Evolutionary conservation across 2,329 filamentous ascomycete species (phyloP).

Genomic region (Arachnomyces sp.): DNA sequence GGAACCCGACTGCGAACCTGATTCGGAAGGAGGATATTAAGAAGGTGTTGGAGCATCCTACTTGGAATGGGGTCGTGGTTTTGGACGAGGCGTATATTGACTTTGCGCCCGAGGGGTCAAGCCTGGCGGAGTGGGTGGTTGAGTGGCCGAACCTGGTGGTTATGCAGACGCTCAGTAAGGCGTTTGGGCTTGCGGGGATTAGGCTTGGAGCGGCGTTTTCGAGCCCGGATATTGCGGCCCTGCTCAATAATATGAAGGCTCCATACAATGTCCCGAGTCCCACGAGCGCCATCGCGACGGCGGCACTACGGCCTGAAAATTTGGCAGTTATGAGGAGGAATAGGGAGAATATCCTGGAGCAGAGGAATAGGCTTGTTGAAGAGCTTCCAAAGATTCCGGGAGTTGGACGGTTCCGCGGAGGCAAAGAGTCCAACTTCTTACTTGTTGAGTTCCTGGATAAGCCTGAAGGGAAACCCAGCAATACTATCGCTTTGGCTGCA

Average conservation of each 20-base stretch:
- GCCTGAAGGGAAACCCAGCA: slow-evolving; percentile 62
- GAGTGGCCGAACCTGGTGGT: slow-evolving; percentile 95
- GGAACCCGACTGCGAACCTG: slow-evolving; percentile 81
- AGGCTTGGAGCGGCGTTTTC: slow-evolving; percentile 81
- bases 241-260: slow-evolving; percentile 89
- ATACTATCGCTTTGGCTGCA: slow-evolving; percentile 64
- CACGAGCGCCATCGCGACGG: slow-evolving; percentile 69
- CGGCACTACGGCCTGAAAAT: slow-evolving; percentile 60
- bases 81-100: slow-evolving; percentile 97
- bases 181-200: slow-evolving; percentile 91
- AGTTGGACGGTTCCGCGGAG: slow-evolving; percentile 72
- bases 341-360: slow-evolving; percentile 59
- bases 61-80: slow-evolving; percentile 90
- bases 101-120: slow-evolving; percentile 71
- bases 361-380: slow-evolving; percentile 65
- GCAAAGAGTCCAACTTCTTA: slow-evolving; percentile 76
- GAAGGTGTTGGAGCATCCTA: slow-evolving; percentile 69
- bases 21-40: slow-evolving; percentile 68
- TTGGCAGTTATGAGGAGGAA: slow-evolving; percentile 65
- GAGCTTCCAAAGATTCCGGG: slow-evolving; percentile 69
- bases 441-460: slow-evolving; percentile 77
- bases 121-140: slow-evolving; percentile 80
- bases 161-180: slow-evolving; percentile 97
- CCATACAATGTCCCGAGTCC: slow-evolving; percentile 92
- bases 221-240: slow-evolving; percentile 59